Base-by-base conservation (phyloP, 306 rosid genomes). In the Lotus japonicus region DNA sequence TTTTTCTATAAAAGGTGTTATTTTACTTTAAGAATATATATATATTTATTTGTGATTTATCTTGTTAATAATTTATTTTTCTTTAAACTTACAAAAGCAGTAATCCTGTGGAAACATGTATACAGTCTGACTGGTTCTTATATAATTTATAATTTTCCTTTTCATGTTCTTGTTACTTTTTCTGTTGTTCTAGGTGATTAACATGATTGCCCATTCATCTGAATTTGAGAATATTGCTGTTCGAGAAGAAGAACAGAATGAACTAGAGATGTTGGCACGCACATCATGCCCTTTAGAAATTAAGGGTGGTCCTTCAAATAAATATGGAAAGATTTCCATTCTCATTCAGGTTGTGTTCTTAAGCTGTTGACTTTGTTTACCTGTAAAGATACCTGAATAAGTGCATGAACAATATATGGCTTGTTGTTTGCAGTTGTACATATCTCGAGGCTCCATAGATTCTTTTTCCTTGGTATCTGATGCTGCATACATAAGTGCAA, bases 161-260 rank as follows among this genome's bases (percentile, higher is more conserved):
- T 52, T 68, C 44, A 61, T 64, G 33, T 80, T 56, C 52, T 26
- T 65, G 28, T 42, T 46, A 15, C 64, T 21, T 73, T 38, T 83
- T 42, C 15, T 83, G 64, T 62, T 45, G 51, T 45, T 66, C 52
- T 78, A 92, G 98, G 96, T 92, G 61, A 86, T 92, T 66, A 82
- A 82, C 82, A 92, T 92, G 98, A 91, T 92, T 50, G 94, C 98
- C 12, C 97, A 79, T 80, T 92, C 97, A 11, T 88, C 97, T 49
- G 98, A 92, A 77, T 92, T 92, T 82, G 96, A 88, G 80, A 92
- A 92, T 83, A 92, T 92, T 88, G 96, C 88, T 79, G 83, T 92
- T 70, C 94, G 98, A 55, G 98, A 92, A 63, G 98, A 92, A 88
- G 98, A 92, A 63, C 98, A 90, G 45, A 83, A 87, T 83, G 98